phyloP scores from a whole-genome alignment of 1,284 basidiomycete genomes.

The Sphagnurus paluster region DNA sequence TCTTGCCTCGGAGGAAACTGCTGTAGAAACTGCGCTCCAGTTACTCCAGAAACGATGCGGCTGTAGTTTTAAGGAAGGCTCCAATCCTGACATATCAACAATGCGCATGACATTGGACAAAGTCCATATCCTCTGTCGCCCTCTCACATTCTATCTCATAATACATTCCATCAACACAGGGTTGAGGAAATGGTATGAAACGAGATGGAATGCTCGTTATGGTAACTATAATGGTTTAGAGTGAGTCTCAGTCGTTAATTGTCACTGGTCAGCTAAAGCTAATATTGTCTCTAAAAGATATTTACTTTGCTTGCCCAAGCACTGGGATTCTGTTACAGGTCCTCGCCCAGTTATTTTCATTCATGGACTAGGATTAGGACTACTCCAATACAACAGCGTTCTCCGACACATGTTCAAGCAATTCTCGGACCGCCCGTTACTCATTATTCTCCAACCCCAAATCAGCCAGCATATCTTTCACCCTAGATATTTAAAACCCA shows the following conservation, averaged over 20 bases:
- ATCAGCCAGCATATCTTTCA: slow-evolving; percentile 86
- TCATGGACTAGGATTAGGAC: slow-evolving; percentile 85
- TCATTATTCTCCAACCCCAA: slow-evolving; percentile 82
- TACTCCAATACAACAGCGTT: slow-evolving; percentile 63
- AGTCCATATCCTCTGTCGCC: slow-evolving; percentile 68
- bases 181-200: slow-evolving; percentile 46
- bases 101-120: slow-evolving; percentile 81
- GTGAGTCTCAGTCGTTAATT: slow-evolving; percentile 41
- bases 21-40: slow-evolving; percentile 59
- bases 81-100: slow-evolving; percentile 53
- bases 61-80: slow-evolving; percentile 60
- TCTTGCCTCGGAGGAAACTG: slow-evolving; percentile 43
- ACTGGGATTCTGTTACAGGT: slow-evolving; percentile 57
- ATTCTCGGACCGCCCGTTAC: slow-evolving; percentile 70
- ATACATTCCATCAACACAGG: slow-evolving; percentile 56
- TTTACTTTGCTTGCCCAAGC: slow-evolving; percentile 66
- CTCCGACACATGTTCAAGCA: slow-evolving; percentile 49
- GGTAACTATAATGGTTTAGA: slow-evolving; percentile 60
- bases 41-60: slow-evolving; percentile 78
- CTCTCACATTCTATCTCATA: slow-evolving; percentile 70
- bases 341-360: slow-evolving; percentile 79
- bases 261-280: not conserved
- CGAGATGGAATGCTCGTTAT: slow-evolving; percentile 48
- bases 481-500: slow-evolving; percentile 68
- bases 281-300: slow-evolving; percentile 48